Conservation (phyloP, 371 early-diverging fungal species). For the Mortierella sp. region DNA sequence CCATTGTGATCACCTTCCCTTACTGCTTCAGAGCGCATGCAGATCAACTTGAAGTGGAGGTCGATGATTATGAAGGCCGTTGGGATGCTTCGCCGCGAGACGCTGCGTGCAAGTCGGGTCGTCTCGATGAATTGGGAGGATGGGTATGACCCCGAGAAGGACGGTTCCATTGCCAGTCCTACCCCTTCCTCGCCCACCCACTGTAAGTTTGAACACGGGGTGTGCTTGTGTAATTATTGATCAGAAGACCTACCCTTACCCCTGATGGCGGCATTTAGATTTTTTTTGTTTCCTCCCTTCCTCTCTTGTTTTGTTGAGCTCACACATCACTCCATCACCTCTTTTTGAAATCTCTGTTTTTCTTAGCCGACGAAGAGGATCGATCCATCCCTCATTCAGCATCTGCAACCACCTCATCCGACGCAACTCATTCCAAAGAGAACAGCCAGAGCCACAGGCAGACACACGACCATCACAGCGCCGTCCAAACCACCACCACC, state of each 20-base stretch:
- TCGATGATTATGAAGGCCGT: conserved; percentile 56
- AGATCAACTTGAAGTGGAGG: conserved; percentile 55
- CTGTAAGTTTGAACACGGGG: no score
- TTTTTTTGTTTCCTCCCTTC: background rate
- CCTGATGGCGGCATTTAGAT: background rate
- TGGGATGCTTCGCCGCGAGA: conserved; percentile 50
- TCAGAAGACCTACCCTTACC: background rate
- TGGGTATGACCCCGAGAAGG: conserved; percentile 47
- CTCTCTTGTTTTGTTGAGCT: background rate
- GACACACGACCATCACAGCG: background rate
- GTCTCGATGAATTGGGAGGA: conserved; percentile 50
- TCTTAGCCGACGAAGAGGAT: conserved; percentile 21
- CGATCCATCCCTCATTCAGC: conserved; percentile 25
- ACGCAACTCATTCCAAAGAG: conserved; percentile 25
- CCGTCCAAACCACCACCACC: background rate
- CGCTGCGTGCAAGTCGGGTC: conserved; percentile 38
- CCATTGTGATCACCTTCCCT: no score
- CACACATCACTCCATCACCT: background rate
- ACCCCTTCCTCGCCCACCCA: background rate
- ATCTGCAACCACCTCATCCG: conserved; percentile 31
- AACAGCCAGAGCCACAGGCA: background rate
- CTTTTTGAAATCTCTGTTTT: background rate
- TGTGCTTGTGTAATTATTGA: no score
- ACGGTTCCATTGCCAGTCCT: conserved; percentile 11
- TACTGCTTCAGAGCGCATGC: conserved; percentile 32